Base-by-base conservation (phyloP, 2,329 filamentous ascomycete genomes). In the Alternaria ethzedia region DNA sequence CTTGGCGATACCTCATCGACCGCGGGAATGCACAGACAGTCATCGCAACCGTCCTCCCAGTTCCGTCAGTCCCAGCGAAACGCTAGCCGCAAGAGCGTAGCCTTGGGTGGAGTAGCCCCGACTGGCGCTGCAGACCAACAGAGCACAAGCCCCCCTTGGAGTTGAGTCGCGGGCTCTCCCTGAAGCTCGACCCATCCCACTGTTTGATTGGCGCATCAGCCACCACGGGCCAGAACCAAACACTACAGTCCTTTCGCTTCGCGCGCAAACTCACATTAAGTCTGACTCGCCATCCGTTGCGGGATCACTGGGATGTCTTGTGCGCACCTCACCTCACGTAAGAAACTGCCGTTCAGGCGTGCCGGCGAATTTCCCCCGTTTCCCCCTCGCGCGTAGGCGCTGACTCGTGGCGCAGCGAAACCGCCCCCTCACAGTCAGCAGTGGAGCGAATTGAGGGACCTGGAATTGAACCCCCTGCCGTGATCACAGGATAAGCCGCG, bases 1-100 rank as follows among this genome's bases (percentile, higher is more conserved):
- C 62, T 67, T 67, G 62, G 65, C 65, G 59, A 60, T 62, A 57
- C 65, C 57, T 62, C 62, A 59, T 65, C 56, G 59, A 50, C 41
- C 17, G 46, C 63, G 63, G 63, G 59, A 59, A 58, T 45, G 63
- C 63, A 67, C 61, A 54, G 65, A 60, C 54, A 59, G 50, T 32
- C 28, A 43, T 57, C 55, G 60, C 50, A 54, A 43, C 60, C 60
- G 60, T 63, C 60, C 50, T 52, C 36, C 36, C 36, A 41, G 36
- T 41, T 41, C 49, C 49, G 49, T 59, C 44, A 15, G 56, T 26
- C 50, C 49, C 43, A 30, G 60, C 50, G 13, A 46, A 54, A 43
- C 55, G 49, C 56, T 63, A 59, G 55, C 60, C 49, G 55, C 49
- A 43, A 26, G 44, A 51, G 59, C 43, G 23, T 62, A 62, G 43